phyloP scores from a whole-genome alignment of 192 early-diverging fungal species.

The Coemansia sp. region DNA sequence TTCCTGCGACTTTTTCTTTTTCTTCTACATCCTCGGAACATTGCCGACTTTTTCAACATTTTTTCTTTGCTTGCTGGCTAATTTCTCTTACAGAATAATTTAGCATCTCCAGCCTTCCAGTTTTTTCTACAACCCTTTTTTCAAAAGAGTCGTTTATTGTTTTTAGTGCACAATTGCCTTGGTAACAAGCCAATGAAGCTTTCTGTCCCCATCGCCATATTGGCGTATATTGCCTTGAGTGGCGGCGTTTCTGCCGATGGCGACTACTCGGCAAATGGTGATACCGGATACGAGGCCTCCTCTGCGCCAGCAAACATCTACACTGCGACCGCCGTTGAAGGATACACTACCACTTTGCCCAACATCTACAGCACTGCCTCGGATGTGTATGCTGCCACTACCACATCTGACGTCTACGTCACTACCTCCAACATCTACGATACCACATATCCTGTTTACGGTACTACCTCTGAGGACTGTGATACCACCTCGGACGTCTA shows the following conservation, averaged over 20 bases:
- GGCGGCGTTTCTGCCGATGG: constrained; percentile 9
- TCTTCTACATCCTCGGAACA: constrained; percentile 13
- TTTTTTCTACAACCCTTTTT: neutral
- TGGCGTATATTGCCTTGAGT: constrained; percentile 11
- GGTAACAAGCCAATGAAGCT: constrained; percentile 21
- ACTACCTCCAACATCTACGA: constrained; percentile 6
- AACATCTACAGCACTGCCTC: constrained; percentile 11
- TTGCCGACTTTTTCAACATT: constrained; percentile 18
- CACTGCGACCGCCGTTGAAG: constrained; percentile 6
- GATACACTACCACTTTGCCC: constrained; percentile 3
- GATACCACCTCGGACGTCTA: neutral
- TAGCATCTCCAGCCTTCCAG: neutral
- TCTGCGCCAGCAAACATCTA: constrained; percentile 1
- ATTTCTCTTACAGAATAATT: constrained; percentile 6
- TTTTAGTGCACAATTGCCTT: too few relatives aligned
- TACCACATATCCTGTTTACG: too few relatives aligned
- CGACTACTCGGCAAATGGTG: neutral
- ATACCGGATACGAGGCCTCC: neutral
- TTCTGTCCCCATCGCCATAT: constrained; percentile 12
- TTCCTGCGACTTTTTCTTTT: neutral
- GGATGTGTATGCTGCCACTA: neutral
- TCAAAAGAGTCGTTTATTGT: neutral
- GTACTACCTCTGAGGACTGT: constrained; percentile 8
- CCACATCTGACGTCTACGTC: constrained; percentile 1
- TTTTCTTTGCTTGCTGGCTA: neutral